These are phyloP conservation scores for Golubevia pallescens DNA, from an alignment of 1,284 basidiomycete genomes.

Conservation along the genomic window DNA sequence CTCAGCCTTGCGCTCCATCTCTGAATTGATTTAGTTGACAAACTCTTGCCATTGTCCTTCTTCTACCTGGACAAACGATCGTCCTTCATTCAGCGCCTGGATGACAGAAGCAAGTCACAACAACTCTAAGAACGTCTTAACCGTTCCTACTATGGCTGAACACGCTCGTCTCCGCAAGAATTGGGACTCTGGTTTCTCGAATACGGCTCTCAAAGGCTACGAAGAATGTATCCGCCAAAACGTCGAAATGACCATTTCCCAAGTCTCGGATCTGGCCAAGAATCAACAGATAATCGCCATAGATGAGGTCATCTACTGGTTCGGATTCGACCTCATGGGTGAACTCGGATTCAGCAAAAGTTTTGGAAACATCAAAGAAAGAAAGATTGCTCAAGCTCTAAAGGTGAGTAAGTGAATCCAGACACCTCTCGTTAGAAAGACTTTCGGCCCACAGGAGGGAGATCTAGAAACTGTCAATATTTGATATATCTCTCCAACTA, in stretches of 20 bases:
- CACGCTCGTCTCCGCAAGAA: conserved; percentile 21
- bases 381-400: conserved; percentile 18
- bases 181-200: conserved; percentile 28
- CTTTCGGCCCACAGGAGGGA: no score
- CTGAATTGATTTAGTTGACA: no score
- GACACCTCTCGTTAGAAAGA: no score
- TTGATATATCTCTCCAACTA: no score
- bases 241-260: conserved; percentile 17
- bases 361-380: conserved; percentile 20
- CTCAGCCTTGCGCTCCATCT: no score
- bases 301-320: conserved; percentile 24
- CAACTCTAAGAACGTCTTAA: background rate
- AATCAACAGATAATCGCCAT: conserved; percentile 19
- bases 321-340: conserved; percentile 30
- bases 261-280: conserved; percentile 12
- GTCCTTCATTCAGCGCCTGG: background rate
- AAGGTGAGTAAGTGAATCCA: background rate
- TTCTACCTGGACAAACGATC: no score
- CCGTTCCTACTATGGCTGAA: conserved; percentile 11
- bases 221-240: conserved; percentile 22
- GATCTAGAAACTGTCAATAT: no score
- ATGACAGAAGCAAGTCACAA: background rate
- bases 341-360: conserved; percentile 21
- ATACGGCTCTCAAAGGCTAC: conserved; percentile 30
- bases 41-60: no score